Evolutionary conservation across 805 yeast genomes (phyloP), one percentile per base, ranked within the genome.

Genomic region (Torulaspora microellipsoides): DNA sequence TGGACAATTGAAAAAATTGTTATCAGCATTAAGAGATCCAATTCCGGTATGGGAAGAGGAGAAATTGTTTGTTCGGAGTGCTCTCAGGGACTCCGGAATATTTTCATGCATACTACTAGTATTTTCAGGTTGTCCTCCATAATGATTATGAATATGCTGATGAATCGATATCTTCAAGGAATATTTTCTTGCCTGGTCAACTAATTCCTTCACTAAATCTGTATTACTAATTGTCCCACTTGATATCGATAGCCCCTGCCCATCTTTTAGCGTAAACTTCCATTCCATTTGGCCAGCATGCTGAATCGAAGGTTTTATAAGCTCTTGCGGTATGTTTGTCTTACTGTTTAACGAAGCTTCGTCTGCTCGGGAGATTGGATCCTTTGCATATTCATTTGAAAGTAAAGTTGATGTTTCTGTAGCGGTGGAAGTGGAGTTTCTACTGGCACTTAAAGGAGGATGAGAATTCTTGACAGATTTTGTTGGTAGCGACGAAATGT

Each of bases 71-170:
- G 42, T 20, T 13, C 38, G 39, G 10, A 43, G 27, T 8, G 23
- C 27, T 13, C 36, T 23, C 27, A 43, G 14, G 20, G 39, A 20
- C 7, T 43, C 46, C 15, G 25, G 34, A 17, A 32, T 27, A 29
- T 37, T 42, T 12, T 41, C 27, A 23, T 43, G 31, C 12, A 34
- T 29, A 36, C 31, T 32, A 12, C 35, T 34, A n/a, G n/a, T n/a
- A 47, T 33, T 27, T 27, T 51, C 50, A 12, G 41, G 14, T 6
- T 72, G 74, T 2, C 78, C 73, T 7, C 73, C 71, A 62, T 83
- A 82, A 63, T 85, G 89, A 59, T 86, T 86, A 62, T 85, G 91
- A 36, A 84, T 80, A 62, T 86, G 95, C 60, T 88, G 95, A 64
- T 88, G 95, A 15, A 88, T 76, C 3, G 88, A 81, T 11, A 88